Conservation (phyloP, 495 filamentous ascomycete genomes). For the Annulohypoxylon maeteangense region DNA sequence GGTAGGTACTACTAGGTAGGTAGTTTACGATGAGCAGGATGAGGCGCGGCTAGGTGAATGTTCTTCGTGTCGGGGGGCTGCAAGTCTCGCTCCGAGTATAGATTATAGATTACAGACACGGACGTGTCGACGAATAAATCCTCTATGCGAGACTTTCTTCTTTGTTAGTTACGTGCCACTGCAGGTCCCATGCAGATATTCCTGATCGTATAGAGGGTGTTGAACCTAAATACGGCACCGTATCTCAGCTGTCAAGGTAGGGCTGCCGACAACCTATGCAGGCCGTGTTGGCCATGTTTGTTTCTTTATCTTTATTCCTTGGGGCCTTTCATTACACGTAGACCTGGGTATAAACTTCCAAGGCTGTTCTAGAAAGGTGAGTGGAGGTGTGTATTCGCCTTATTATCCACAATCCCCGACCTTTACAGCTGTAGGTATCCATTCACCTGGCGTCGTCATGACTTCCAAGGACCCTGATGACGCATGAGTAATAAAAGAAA, state of each 20-base stretch:
- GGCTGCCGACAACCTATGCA: slow-evolving; percentile 22
- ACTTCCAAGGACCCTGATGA: slow-evolving; percentile 32
- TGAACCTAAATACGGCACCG: slow-evolving; percentile 18
- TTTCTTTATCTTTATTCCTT: slow-evolving; percentile 17
- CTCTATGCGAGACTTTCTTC: slow-evolving; percentile 9
- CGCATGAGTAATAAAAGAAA: slow-evolving; percentile 30
- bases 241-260: slow-evolving; percentile 40
- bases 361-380: slow-evolving; percentile 37
- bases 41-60: slow-evolving; percentile 39
- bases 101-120: slow-evolving; percentile 18
- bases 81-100: slow-evolving; percentile 41
- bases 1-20: background rate
- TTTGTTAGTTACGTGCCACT: slow-evolving; percentile 26
- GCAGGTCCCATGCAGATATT: slow-evolving; percentile 28
- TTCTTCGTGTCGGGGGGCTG: slow-evolving; percentile 29
- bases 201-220: slow-evolving; percentile 14
- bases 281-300: background rate
- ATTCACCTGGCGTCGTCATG: slow-evolving; percentile 25
- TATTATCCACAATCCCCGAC: slow-evolving; percentile 24
- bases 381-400: slow-evolving; percentile 12
- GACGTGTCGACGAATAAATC: slow-evolving; percentile 27
- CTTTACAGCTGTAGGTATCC: slow-evolving; percentile 12
- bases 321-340: slow-evolving; percentile 1
- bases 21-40: slow-evolving; percentile 31
- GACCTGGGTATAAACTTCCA: slow-evolving; percentile 5